These are phyloP conservation scores for Metschnikowia continentalis DNA, from an alignment of 805 yeast species.

Conservation along the genomic window DNA sequence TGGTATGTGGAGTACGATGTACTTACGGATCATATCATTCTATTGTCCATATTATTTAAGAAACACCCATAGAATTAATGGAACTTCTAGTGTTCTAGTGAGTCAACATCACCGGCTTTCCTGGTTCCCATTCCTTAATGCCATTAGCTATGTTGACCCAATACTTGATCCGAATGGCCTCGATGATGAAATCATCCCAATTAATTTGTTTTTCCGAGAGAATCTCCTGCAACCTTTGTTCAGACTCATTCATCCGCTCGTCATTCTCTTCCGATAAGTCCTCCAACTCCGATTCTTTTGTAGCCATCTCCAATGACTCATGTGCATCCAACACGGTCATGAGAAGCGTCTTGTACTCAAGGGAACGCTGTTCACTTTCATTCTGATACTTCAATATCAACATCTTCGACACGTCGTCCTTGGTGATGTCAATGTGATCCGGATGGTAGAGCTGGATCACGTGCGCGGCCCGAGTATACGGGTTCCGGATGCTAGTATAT, in stretches of 20 bases:
- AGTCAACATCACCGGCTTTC: constrained; percentile 60
- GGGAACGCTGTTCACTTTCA: constrained; percentile 26
- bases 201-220: constrained; percentile 39
- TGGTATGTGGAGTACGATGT: too few species aligned
- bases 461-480: constrained; percentile 54
- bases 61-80: background rate
- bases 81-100: constrained; percentile 35
- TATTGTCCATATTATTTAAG: too few species aligned
- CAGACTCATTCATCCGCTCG: constrained; percentile 46
- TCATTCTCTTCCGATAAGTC: constrained; percentile 53
- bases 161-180: constrained; percentile 72
- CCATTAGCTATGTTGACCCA: constrained; percentile 77
- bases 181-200: constrained; percentile 56
- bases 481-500: constrained; percentile 64
- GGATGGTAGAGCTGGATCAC: constrained; percentile 35
- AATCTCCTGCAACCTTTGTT: constrained; percentile 42
- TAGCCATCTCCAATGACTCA: constrained; percentile 71
- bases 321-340: constrained; percentile 81
- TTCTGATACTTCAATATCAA: constrained; percentile 41
- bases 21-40: too few species aligned
- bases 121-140: constrained; percentile 74
- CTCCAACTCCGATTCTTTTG: constrained; percentile 53
- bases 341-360: constrained; percentile 51
- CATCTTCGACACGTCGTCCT: constrained; percentile 50
- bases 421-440: constrained; percentile 45